Base-by-base conservation (phyloP, 2,329 filamentous ascomycete genomes). In the Venturia carpophila region DNA sequence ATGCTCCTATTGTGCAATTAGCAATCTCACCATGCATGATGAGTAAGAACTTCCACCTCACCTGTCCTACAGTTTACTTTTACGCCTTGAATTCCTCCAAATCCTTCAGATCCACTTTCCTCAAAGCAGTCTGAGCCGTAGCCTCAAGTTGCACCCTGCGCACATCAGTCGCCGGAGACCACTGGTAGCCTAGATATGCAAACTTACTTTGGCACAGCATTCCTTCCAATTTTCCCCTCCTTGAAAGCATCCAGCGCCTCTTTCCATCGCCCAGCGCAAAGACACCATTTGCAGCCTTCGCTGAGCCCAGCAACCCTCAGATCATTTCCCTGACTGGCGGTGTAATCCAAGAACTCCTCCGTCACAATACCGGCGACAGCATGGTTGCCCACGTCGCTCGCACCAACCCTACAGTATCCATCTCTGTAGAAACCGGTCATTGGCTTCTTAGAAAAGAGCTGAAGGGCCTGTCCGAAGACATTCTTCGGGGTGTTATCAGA, bases 211-310 rank as follows among this genome's bases (percentile, higher is more conserved):
- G 63, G 63, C 42, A 64, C 63, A 7, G 27, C 60, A 30, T 55
- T 65, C 43, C 27, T 56, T 15, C 43, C 27, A 17, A 63, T 66
- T 43, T 55, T 52, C 7, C 56, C 63, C 11, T 37, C 64, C 37
- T 49, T 24, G 30, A 47, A 55, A 5, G 65, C 65, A 55, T 66
- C 63, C 19, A 65, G 49, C 10, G 66, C 66, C 41, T 67, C 64
- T 27, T 64, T 63, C 66, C 66, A 67, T 24, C 66, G 7, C 5
- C 41, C 42, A 21, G 66, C 64, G 41, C 66, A 67, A 42, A 67
- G 66, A 52, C 66, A 67, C 66, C 66, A 67, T 47, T 66, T 67
- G 34, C 64, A 63, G 11, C 66, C 66, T 24, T 64, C 64, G 5
- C 21, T 66, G 34, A 67, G 42, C 11, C 66, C 66, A 10, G 60